Evolutionary conservation across 75 land plant species (phyloP), one percentile per base, ranked within the genome.

Genomic region (Larix kaempferi): DNA sequence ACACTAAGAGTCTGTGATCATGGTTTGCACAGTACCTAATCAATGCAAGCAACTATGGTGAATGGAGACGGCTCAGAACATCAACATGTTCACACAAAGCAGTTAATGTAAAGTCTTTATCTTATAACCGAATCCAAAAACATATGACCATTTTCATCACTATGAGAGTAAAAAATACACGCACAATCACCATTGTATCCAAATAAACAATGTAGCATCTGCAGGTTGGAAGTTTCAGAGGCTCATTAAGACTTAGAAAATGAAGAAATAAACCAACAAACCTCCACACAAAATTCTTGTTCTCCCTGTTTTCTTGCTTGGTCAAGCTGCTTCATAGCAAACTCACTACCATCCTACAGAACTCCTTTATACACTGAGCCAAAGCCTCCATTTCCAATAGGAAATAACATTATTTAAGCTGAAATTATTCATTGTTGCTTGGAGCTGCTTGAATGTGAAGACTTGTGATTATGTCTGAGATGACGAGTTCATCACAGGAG

Each of bases 271-370:
- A 29, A 29, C 33, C 0, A 29, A 29, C 33, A 29, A 29, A 29
- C 96, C 96, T 94, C 96, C 73, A 89, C 86, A 73, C 86, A 86
- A 81, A 94, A 94, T 74, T 94, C 96, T 65, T 84, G 88, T 49
- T 91, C 94, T 44, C 96, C 96, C 56, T 94, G 96, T 71, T 86
- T 91, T 64, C 94, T 89, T 2, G 82, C 78, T 49, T 80, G 86
- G 87, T 94, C 94, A 86, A 94, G 85, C 74, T 83, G 75, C 78
- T 94, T 94, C 63, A 91, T 86, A 5, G 96, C 96, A 60, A 83
- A 84, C 63, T 79, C 82, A 59, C 86, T 80, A 19, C 94, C 94
- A 81, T 94, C 87, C 3, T 67, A 59, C 2, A 94, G 84, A 22
- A 86, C 86, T 55, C 92, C 94, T 63, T 80, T 82, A 78, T 89